Evolutionary conservation across 2,329 filamentous ascomycete species (phyloP), one percentile per base, ranked within the genome.

Genomic region (Epichloe sp.): DNA sequence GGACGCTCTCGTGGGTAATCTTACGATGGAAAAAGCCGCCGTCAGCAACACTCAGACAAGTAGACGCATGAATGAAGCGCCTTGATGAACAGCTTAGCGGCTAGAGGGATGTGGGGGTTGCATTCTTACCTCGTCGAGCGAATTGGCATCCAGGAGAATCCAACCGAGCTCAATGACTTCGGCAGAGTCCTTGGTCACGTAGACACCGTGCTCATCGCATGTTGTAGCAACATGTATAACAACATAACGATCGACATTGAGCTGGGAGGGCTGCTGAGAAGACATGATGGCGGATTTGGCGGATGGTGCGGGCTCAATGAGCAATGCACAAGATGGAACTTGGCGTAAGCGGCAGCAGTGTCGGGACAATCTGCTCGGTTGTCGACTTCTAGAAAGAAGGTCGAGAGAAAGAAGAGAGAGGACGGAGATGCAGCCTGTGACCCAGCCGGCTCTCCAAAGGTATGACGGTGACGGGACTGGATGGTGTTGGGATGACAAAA

Each of bases 81-180:
- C 49, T 46, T 48, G 35, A 53, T 34, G 51, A 38, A 43, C 43
- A 47, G 36, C 21, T 46, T 36, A 7, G 36, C 26, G 41, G 7
- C 38, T 7, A 45, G 23, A 15, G 12, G 34, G 15, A 31, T n/a
- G 21, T 21, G 47, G 51, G 53, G 50, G 46, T 55, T 55, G 49
- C 47, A 55, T 60, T 59, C 81, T 71, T 76, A 95, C 90, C 85
- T 96, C 90, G 62, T 96, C 90, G 62, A 89, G 86, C 57, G 80
- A 85, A 74, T 91, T 93, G 58, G 88, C 85, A 67, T 96, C 90
- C 56, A 96, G 78, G 63, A 98, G 74, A 65, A 97, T 95, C 93
- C 93, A 98, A 57, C 91, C 93, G 66, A 98, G 79, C 79, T 98
- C 93, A 70, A 98, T 98, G 59, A 98, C 93, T 75, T 98, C 93